Conservation (phyloP, 2,329 filamentous ascomycete species). For the Penicillium brasilianum region DNA sequence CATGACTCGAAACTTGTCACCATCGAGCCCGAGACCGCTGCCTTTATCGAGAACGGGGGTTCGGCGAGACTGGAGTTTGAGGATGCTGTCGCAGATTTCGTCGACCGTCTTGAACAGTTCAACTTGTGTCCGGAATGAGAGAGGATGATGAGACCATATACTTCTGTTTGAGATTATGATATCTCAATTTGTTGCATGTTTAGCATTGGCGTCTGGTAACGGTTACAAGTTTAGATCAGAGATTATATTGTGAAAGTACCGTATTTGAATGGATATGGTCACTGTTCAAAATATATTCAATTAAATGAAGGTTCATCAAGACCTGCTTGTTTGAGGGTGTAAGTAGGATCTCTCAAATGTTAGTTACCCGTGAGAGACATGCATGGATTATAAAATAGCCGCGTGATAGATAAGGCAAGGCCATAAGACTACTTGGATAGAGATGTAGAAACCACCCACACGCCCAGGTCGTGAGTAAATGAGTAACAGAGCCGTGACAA, state of each 20-base stretch:
- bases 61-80: constrained; percentile 28
- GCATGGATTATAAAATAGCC: constrained; percentile 9
- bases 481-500: constrained; percentile 8
- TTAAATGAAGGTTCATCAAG: constrained; percentile 13
- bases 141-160: constrained; percentile 1
- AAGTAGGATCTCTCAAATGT: not conserved
- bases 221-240: not conserved
- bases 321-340: constrained; percentile 15
- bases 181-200: constrained; percentile 13
- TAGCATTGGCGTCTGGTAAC: constrained; percentile 20
- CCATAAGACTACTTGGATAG: constrained; percentile 8
- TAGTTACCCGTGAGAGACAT: constrained; percentile 14
- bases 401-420: constrained; percentile 2
- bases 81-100: constrained; percentile 30
- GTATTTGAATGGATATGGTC: constrained; percentile 2
- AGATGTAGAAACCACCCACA: constrained; percentile 2
- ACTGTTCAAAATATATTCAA: not conserved
- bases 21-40: constrained; percentile 39
- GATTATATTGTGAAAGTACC: not conserved
- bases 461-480: constrained; percentile 12
- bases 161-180: not conserved
- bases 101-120: constrained; percentile 25
- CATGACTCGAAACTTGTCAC: constrained; percentile 52
- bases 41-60: constrained; percentile 27
- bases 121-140: constrained; percentile 10